These are phyloP conservation scores for Kwoniella europaea DNA, from an alignment of 768 basidiomycete species.

Conservation along the genomic window DNA sequence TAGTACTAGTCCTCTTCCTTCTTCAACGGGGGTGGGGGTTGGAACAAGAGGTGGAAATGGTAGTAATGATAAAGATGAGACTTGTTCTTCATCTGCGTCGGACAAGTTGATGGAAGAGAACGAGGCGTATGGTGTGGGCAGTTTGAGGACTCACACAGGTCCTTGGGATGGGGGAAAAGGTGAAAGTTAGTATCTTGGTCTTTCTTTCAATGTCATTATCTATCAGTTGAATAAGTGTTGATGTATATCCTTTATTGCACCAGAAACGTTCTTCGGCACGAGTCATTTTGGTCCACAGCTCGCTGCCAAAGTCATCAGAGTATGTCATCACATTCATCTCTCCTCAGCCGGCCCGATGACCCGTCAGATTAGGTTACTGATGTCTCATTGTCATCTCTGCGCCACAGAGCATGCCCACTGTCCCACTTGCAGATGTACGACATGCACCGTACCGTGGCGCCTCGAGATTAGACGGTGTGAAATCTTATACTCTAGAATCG, in stretches of 20 bases:
- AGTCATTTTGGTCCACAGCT: slow-evolving; percentile 39
- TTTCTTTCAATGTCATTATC: too few relatives aligned
- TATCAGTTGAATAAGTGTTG: background rate
- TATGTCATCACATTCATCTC: slow-evolving; percentile 2
- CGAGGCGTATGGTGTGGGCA: slow-evolving; percentile 16
- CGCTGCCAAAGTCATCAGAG: slow-evolving; percentile 31
- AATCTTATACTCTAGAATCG: slow-evolving; percentile 24
- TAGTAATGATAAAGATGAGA: background rate
- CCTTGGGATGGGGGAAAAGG: slow-evolving; percentile 12
- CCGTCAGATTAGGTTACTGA: too few relatives aligned
- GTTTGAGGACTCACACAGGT: slow-evolving; percentile 16
- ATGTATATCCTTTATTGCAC: background rate
- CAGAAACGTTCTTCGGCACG: slow-evolving; percentile 32
- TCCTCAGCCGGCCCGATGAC: too few relatives aligned
- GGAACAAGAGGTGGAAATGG: background rate
- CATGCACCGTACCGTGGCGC: slow-evolving; percentile 4
- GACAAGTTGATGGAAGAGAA: slow-evolving; percentile 25
- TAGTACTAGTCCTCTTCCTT: background rate
- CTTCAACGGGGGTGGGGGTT: background rate
- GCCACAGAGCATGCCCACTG: slow-evolving; percentile 15
- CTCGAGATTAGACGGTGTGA: slow-evolving; percentile 22
- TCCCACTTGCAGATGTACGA: slow-evolving; percentile 28
- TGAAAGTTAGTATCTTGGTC: slow-evolving; percentile 7
- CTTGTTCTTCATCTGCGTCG: slow-evolving; percentile 7
- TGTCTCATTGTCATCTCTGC: background rate